Evolutionary conservation across 2,329 filamentous ascomycete genomes (phyloP).

Genomic region (Nannizziopsis barbatae): DNA sequence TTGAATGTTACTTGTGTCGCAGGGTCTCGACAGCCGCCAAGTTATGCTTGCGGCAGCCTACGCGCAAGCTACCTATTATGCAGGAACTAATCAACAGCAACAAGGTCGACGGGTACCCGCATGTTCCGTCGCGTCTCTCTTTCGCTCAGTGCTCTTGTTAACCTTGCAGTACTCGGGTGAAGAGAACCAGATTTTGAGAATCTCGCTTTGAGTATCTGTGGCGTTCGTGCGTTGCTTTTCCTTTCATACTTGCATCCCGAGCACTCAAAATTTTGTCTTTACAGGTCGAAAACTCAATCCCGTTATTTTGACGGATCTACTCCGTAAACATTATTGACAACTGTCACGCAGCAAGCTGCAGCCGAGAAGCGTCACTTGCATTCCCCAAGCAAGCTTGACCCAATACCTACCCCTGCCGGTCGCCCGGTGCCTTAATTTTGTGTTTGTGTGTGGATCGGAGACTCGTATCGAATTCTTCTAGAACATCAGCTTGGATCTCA

Average conservation of each 20-base stretch:
- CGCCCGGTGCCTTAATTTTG: conserved; percentile 2
- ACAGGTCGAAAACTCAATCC: too few relatives aligned
- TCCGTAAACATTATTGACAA: neutral
- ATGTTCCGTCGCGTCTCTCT: conserved; percentile 5
- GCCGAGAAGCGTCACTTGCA: conserved; percentile 2
- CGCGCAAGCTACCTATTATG: conserved; percentile 1
- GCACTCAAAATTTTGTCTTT: too few relatives aligned
- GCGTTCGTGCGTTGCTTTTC: too few relatives aligned
- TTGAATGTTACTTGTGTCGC: neutral
- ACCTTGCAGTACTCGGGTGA: neutral
- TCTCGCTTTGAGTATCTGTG: too few relatives aligned
- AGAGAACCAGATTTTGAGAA: neutral
- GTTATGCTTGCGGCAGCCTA: conserved; percentile 8
- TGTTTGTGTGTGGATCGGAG: conserved; percentile 1
- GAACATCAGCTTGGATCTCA: neutral
- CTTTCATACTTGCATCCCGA: too few relatives aligned
- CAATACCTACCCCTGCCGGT: neutral
- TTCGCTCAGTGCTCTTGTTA: neutral
- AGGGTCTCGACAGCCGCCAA: conserved; percentile 1
- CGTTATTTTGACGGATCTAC: too few relatives aligned
- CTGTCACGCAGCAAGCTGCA: conserved; percentile 6
- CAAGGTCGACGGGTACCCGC: conserved; percentile 5
- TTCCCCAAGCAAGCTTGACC: neutral
- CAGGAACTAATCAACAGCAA: conserved; percentile 4
- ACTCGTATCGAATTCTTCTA: conserved; percentile 1